Evolutionary conservation across 371 early-diverging fungal species (phyloP).

Genomic region (Mortierella sp.): DNA sequence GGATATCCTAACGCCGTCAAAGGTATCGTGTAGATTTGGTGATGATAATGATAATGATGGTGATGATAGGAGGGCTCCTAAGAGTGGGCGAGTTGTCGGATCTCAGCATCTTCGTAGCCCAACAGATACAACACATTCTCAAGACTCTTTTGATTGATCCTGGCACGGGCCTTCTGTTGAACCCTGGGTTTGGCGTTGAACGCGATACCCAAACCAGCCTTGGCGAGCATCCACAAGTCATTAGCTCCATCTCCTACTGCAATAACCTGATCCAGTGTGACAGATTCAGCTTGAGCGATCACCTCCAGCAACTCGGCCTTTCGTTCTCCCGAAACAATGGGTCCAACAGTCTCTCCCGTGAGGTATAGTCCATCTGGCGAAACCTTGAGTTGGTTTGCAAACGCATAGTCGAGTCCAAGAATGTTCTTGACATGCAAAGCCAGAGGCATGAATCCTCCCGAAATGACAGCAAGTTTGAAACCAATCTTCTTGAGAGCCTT

Average conservation of each 20-base stretch:
- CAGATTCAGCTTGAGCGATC: conserved; percentile 92
- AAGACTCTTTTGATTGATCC: conserved; percentile 93
- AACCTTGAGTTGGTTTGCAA: conserved; percentile 94
- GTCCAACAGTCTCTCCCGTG: conserved; percentile 88
- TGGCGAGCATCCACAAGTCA: conserved; percentile 97
- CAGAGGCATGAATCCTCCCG: conserved; percentile 95
- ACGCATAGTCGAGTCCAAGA: conserved; percentile 94
- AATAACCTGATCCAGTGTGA: conserved; percentile 89
- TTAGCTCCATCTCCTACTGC: conserved; percentile 99
- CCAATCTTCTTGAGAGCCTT: conserved; percentile 90
- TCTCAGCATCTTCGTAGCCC: conserved; percentile 58
- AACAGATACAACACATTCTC: conserved; percentile 75
- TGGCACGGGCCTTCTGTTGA: conserved; percentile 88
- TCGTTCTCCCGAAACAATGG: conserved; percentile 90
- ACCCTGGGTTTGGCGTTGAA: conserved; percentile 98
- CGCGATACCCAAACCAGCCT: conserved; percentile 98
- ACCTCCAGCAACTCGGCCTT: conserved; percentile 95
- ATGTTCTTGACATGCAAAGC: conserved; percentile 90
- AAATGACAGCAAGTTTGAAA: conserved; percentile 93
- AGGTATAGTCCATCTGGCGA: conserved; percentile 82
- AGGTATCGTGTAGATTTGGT: too few relatives aligned
- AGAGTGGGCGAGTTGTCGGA: conserved; percentile 49
- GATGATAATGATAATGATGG: background rate
- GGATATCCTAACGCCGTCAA: too few relatives aligned
- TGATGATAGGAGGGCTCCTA: background rate